A percentile compares a stretch with the other conserved stretches of the same genome.
Conservation (phyloP, 2,329 filamentous ascomycete genomes). For the Cyphellophora europaea region DNA sequence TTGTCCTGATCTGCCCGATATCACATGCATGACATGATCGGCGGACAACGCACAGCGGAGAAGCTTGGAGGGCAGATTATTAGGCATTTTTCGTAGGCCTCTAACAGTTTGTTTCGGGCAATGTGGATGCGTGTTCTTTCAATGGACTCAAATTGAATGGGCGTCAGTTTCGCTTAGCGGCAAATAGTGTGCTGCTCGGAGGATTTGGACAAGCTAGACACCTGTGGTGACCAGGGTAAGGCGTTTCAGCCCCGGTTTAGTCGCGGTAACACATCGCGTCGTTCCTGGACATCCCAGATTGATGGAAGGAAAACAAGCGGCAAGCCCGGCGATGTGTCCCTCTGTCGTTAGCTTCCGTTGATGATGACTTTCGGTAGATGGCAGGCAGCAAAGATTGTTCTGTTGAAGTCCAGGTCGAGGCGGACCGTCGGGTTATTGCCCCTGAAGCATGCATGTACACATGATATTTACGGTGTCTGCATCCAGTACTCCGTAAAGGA, state of each 20-base stretch:
- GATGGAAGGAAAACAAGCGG: background rate
- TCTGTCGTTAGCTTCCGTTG: background rate
- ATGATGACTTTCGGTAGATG: too few species aligned
- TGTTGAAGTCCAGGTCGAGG: too few species aligned
- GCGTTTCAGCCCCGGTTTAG: background rate
- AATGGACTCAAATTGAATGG: background rate
- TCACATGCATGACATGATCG: background rate
- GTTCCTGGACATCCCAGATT: too few species aligned
- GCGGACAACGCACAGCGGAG: background rate
- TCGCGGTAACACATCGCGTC: too few species aligned
- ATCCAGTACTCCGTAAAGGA: too few species aligned
- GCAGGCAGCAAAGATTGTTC: too few species aligned
- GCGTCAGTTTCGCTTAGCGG: background rate
- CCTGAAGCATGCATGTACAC: too few species aligned
- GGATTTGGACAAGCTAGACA: background rate
- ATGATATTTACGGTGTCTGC: too few species aligned
- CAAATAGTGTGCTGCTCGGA: background rate
- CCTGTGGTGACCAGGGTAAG: background rate
- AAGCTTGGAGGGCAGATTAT: background rate
- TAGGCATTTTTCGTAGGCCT: background rate
- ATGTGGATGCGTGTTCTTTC: background rate
- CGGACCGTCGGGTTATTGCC: too few species aligned
- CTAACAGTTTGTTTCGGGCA: background rate
- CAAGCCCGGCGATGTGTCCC: background rate
- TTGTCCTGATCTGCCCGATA: too few species aligned